phyloP scores from a whole-genome alignment of 1,284 basidiomycete genomes.

The Boletus semigastroideus region DNA sequence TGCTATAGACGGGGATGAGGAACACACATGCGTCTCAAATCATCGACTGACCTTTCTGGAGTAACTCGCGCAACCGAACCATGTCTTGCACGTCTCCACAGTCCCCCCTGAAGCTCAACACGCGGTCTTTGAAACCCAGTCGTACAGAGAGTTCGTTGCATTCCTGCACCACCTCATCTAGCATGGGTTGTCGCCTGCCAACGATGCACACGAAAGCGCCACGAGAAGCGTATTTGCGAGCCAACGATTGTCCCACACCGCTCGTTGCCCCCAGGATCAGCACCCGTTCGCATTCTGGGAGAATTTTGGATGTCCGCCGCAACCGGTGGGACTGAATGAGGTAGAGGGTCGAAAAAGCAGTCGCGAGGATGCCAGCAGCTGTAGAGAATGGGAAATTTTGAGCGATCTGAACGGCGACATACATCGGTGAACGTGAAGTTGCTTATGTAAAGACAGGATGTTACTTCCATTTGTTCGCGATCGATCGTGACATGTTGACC shows the following conservation, averaged over 20 bases:
- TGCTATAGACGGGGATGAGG: conserved; percentile 41
- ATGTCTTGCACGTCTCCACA: conserved; percentile 70
- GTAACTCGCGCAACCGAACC: conserved; percentile 53
- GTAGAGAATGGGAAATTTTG: conserved; percentile 10
- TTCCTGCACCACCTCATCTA: conserved; percentile 63
- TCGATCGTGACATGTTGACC: too few relatives aligned
- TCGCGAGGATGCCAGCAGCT: conserved; percentile 5
- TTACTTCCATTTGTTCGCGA: too few relatives aligned
- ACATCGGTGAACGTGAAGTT: conserved; percentile 3
- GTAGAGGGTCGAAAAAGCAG: conserved; percentile 18
- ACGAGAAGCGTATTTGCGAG: conserved; percentile 68
- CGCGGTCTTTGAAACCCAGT: conserved; percentile 25
- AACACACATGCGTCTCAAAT: background rate
- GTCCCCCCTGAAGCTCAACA: conserved; percentile 57
- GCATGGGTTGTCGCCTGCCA: conserved; percentile 59
- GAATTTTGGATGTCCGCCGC: conserved; percentile 15
- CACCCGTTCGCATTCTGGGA: conserved; percentile 58
- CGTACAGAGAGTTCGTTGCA: conserved; percentile 41
- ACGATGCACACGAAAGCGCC: conserved; percentile 80
- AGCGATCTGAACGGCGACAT: conserved; percentile 3
- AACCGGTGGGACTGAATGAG: conserved; percentile 14
- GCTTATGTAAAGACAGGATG: conserved; percentile 15
- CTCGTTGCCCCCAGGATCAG: conserved; percentile 80
- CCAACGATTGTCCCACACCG: conserved; percentile 79
- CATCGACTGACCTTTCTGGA: conserved; percentile 52